A percentile compares a stretch with the other conserved stretches of the same genome.
These are phyloP conservation scores for Diplosphaera chodatii DNA, from an alignment of 139 green algal genomes.

Conservation along the genomic window DNA sequence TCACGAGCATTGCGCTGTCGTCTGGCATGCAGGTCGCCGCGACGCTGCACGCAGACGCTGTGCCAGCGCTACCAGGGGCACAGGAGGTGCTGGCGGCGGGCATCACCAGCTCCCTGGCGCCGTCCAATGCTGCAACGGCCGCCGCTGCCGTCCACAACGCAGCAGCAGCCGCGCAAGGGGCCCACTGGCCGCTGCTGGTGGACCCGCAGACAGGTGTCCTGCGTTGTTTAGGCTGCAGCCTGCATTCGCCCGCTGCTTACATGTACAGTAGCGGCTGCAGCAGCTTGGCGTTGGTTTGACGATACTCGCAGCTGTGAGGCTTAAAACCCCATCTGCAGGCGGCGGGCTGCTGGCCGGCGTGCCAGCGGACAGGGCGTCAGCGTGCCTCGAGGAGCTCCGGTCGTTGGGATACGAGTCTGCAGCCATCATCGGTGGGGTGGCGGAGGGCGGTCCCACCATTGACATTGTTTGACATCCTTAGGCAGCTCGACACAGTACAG, in stretches of 20 bases:
- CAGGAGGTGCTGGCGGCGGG: slow-evolving; percentile 31
- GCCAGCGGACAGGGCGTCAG: slow-evolving; percentile 23
- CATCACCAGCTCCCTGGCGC: slow-evolving; percentile 52
- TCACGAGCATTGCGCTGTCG: no score
- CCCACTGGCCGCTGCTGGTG: slow-evolving; percentile 49
- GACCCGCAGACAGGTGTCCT: slow-evolving; percentile 84
- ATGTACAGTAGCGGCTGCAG: no score
- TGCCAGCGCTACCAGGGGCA: slow-evolving; percentile 62
- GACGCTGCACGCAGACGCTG: slow-evolving; percentile 24
- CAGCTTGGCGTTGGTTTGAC: no score
- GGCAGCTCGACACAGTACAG: no score
- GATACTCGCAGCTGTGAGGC: no score
- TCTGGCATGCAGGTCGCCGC: slow-evolving; percentile 25
- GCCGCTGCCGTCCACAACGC: slow-evolving; percentile 13
- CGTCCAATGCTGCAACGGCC: slow-evolving; percentile 40
- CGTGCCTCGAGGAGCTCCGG: slow-evolving; percentile 40
- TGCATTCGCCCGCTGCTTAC: slow-evolving; percentile 17
- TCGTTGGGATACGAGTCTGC: slow-evolving; percentile 42
- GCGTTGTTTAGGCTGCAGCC: no score
- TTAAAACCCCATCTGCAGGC: no score
- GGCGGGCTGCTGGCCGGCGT: slow-evolving; percentile 59
- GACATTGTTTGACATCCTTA: not conserved
- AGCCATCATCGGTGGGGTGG: slow-evolving; percentile 6
- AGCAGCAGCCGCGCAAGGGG: not conserved
- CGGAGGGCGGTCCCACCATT: not conserved